A percentile compares a stretch with the other conserved stretches of the same genome.
Conservation (phyloP, 768 basidiomycete genomes). For the Lentinula raphanica region DNA sequence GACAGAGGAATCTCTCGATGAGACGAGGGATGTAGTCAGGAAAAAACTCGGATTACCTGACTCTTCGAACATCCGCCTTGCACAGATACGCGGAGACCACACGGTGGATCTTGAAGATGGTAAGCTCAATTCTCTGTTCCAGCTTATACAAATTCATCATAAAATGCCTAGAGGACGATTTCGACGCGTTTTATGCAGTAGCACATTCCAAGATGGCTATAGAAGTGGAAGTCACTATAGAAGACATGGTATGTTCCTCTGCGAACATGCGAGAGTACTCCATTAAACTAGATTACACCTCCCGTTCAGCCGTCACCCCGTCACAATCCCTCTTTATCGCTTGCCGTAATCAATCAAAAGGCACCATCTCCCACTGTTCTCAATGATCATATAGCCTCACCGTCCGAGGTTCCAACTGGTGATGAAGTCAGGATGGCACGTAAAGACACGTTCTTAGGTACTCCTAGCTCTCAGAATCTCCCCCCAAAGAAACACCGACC, state of each 20-base stretch:
- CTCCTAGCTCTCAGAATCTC: not conserved
- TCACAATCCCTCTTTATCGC: not conserved
- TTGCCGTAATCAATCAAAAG: not conserved
- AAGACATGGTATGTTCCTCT: constrained; percentile 15
- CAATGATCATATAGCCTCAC: not conserved
- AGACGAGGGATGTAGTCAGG: constrained; percentile 52
- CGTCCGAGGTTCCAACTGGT: not conserved
- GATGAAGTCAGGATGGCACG: not conserved
- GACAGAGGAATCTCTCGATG: constrained; percentile 56
- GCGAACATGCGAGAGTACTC: not conserved
- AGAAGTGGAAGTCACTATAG: constrained; percentile 30
- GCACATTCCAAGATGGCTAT: constrained; percentile 30
- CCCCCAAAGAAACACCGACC: constrained; percentile 1
- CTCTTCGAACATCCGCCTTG: constrained; percentile 29
- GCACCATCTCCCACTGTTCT: not conserved
- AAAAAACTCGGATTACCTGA: constrained; percentile 52
- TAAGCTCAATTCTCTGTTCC: constrained; percentile 20
- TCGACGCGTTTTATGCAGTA: constrained; percentile 60
- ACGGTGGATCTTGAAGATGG: constrained; percentile 75
- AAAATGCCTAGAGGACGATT: constrained; percentile 60
- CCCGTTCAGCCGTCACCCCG: not conserved
- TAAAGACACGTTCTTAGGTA: not conserved
- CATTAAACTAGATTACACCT: not conserved
- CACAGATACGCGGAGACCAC: constrained; percentile 50
- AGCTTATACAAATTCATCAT: constrained; percentile 3